Base-by-base conservation (phyloP, 805 yeast genomes). In the Candida fluviatilis region DNA sequence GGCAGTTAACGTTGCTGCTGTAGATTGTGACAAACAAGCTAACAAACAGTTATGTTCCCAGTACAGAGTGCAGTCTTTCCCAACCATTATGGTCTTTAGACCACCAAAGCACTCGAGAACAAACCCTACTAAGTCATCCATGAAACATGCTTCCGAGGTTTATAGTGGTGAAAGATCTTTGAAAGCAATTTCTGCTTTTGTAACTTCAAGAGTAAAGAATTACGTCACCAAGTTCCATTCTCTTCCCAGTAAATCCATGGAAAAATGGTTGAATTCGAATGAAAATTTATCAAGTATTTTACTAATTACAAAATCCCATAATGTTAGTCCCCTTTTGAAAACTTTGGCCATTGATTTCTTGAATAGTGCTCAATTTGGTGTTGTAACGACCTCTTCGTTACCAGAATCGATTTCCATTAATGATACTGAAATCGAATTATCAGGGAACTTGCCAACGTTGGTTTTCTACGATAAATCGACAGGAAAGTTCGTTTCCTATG, bases 21-120 rank as follows among this genome's bases (percentile, higher is more conserved):
- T 93, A 10, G 83, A 91, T 58, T 93, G 99, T 64, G 95, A 89
- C 52, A 72, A 75, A 36, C 75, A 71, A 3, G 55, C 55, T 39
- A 89, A 89, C 56, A 78, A 82, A 60, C 72, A 66, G 24, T 55
- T 93, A 3, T 93, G 99, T 64, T 62, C 78, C 16, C 61, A 72
- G 39, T 72, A 82, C 57, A 69, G 73, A 38, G 64, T 93, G 21
- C 69, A 76, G 48, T 95, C 96, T 0, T 91, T 75, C 60, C 99
- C 99, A 6, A 86, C 97, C 0, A 58, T 93, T 21, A 62, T 81
- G 64, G 82, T 83, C 3, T 90, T 84, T 62, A 74, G 91, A 51
- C 95, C 97, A 1, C 89, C 93, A 15, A 86, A 85, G 52, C 64
- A 57, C 36, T 55, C 52, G 13, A 31, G 46, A 37, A 48, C 41